phyloP scores from a whole-genome alignment of 1,139 yeast species.

The Pichia sp. region DNA sequence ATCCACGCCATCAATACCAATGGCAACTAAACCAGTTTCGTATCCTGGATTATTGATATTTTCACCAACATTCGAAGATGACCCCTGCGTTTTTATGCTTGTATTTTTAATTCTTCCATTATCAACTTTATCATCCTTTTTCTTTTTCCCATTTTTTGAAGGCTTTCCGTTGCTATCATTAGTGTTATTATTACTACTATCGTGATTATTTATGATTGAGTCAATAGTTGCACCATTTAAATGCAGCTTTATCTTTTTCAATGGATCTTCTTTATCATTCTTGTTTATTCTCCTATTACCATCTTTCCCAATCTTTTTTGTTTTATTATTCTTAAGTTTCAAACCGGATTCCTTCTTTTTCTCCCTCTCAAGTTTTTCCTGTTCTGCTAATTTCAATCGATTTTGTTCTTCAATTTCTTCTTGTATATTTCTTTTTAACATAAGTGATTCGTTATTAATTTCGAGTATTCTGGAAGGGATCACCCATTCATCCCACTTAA shows the following conservation, averaged over 20 bases:
- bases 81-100: too few relatives aligned
- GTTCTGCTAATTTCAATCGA: constrained; percentile 4
- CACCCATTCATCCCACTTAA: constrained; percentile 98
- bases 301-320: background rate
- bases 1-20: background rate
- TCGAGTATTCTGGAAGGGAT: constrained; percentile 60
- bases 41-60: too few relatives aligned
- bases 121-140: background rate
- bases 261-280: background rate
- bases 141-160: background rate
- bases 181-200: background rate
- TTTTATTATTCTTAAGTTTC: too few relatives aligned
- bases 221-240: background rate
- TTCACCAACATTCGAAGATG: too few relatives aligned
- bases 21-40: too few relatives aligned
- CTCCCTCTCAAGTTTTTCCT: constrained; percentile 9
- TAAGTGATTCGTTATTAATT: constrained; percentile 61
- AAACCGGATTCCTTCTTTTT: background rate
- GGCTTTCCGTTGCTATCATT: background rate
- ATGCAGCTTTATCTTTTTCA: background rate
- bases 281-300: background rate
- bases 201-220: background rate
- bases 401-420: constrained; percentile 35
- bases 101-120: too few relatives aligned
- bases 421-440: constrained; percentile 57